phyloP scores from a whole-genome alignment of 768 basidiomycete genomes.

The Crucibulum laeve region DNA sequence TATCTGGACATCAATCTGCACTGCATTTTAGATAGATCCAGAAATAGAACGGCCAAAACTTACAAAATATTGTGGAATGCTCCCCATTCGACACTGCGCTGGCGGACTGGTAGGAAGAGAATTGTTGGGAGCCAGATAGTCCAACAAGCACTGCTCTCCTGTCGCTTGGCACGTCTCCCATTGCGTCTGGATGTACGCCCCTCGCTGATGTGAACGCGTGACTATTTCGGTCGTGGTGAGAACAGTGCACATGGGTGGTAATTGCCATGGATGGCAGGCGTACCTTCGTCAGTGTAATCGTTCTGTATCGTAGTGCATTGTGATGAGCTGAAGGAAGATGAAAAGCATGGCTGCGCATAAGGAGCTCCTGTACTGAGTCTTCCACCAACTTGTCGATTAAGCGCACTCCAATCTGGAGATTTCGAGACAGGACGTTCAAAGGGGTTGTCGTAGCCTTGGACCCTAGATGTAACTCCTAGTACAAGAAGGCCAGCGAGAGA shows the following conservation, averaged over 20 bases:
- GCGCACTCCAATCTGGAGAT: slow-evolving; percentile 13
- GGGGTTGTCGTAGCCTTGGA: too few species aligned
- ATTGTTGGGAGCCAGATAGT: slow-evolving; percentile 29
- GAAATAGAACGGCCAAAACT: slow-evolving; percentile 8
- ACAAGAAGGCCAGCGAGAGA: too few species aligned
- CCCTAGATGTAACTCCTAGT: too few species aligned
- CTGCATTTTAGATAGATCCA: slow-evolving; percentile 9
- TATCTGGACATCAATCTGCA: slow-evolving; percentile 33
- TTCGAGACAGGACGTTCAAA: too few species aligned
- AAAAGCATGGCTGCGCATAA: slow-evolving; percentile 19
- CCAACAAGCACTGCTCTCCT: slow-evolving; percentile 42
- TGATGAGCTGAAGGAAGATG: slow-evolving; percentile 11
- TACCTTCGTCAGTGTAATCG: slow-evolving; percentile 16
- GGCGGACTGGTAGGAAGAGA: slow-evolving; percentile 16
- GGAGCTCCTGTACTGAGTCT: slow-evolving; percentile 15
- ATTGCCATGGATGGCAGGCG: neutral
- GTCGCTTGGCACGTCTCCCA: slow-evolving; percentile 54
- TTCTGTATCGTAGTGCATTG: slow-evolving; percentile 10
- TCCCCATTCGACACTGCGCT: slow-evolving; percentile 28
- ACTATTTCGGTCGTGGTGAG: neutral
- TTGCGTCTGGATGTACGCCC: slow-evolving; percentile 22
- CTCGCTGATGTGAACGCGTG: neutral
- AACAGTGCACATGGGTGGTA: neutral
- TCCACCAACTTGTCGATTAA: slow-evolving; percentile 9
- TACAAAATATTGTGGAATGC: slow-evolving; percentile 35